phyloP scores from a whole-genome alignment of 2,329 filamentous ascomycete genomes.

The Arthrobotrys iridis region DNA sequence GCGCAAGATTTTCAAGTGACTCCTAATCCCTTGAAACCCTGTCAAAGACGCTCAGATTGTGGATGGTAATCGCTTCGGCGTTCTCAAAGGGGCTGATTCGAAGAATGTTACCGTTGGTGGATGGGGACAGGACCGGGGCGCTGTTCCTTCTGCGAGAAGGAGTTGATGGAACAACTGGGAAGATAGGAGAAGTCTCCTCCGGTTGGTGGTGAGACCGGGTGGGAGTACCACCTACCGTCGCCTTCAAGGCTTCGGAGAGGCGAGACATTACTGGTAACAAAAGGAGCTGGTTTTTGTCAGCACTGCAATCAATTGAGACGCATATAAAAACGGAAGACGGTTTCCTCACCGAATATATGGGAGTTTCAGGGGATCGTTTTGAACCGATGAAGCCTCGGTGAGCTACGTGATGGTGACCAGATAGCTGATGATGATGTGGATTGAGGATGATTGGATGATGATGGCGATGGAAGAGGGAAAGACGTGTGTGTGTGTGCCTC shows the following conservation, averaged over 20 bases:
- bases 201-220: background rate
- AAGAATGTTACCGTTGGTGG: background rate
- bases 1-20: background rate
- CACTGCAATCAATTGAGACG: background rate
- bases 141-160: background rate
- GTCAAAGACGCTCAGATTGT: conserved; percentile 7
- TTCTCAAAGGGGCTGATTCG: background rate
- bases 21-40: background rate
- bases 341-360: background rate
- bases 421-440: background rate
- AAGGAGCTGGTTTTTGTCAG: background rate
- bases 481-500: too few relatives aligned
- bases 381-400: background rate
- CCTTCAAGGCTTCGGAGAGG: background rate
- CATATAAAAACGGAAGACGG: background rate
- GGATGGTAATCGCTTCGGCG: background rate
- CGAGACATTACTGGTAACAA: background rate
- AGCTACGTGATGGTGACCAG: background rate
- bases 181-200: background rate
- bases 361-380: background rate
- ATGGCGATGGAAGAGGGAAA: background rate
- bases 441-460: background rate
- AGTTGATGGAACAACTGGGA: background rate
- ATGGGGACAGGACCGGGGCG: background rate
- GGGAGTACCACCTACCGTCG: background rate